Evolutionary conservation across 1,284 basidiomycete species (phyloP).

Genomic region (Melanopsichium pennsylvanicum): DNA sequence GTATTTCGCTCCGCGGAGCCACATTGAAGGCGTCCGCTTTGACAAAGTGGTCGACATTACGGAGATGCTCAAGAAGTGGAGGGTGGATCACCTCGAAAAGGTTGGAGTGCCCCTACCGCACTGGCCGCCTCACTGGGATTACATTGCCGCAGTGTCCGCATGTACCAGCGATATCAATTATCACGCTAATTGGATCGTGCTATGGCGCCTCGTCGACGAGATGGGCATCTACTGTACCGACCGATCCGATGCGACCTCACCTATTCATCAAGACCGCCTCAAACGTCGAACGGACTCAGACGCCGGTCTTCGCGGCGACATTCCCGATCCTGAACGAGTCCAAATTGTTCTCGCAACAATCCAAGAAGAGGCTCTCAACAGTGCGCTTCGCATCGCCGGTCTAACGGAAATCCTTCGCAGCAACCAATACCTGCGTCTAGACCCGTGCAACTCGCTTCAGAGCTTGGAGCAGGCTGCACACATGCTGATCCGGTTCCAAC

Average conservation of each 20-base stretch:
- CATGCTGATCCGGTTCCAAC: slow-evolving; percentile 48
- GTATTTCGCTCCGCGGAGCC: slow-evolving; percentile 79
- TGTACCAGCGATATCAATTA: slow-evolving; percentile 86
- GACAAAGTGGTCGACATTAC: slow-evolving; percentile 73
- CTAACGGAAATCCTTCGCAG: slow-evolving; percentile 70
- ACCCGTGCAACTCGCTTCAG: slow-evolving; percentile 45
- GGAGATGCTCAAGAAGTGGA: slow-evolving; percentile 76
- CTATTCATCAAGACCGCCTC: slow-evolving; percentile 23
- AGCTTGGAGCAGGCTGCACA: slow-evolving; percentile 30
- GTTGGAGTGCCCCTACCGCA: slow-evolving; percentile 78
- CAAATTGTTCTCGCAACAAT: slow-evolving; percentile 21
- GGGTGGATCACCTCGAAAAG: slow-evolving; percentile 75
- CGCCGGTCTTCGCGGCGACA: slow-evolving; percentile 8
- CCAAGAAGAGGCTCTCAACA: slow-evolving; percentile 79
- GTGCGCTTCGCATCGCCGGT: slow-evolving; percentile 83
- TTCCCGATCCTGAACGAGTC: slow-evolving; percentile 44
- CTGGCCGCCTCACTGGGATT: slow-evolving; percentile 86
- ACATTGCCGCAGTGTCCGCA: slow-evolving; percentile 79
- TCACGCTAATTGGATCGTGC: slow-evolving; percentile 77
- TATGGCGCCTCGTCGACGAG: slow-evolving; percentile 73
- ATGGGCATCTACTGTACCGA: slow-evolving; percentile 72
- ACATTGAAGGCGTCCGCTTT: slow-evolving; percentile 78
- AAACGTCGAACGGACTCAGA: slow-evolving; percentile 9
- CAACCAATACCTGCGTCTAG: slow-evolving; percentile 53
- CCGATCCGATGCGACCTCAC: slow-evolving; percentile 33